Base-by-base conservation (phyloP, 176 grass and related monocot species). In the Aegilops longissima region DNA sequence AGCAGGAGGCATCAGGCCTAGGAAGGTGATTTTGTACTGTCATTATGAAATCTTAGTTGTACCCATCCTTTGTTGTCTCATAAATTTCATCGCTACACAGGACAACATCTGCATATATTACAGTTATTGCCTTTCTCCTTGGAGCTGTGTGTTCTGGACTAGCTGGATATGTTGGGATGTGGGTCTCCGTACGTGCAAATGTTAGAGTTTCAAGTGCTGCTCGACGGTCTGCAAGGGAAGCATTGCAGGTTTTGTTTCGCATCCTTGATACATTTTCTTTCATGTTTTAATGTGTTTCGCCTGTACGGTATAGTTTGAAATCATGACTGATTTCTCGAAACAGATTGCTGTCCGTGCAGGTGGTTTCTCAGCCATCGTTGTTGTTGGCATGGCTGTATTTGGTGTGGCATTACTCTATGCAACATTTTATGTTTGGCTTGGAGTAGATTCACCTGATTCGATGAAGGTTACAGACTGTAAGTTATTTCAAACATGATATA, bases 371-470 rank as follows among this genome's bases (percentile, higher is more conserved):
- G 97, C 97, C 66, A 91, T 99, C 85, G 66, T 99, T 69, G 97
- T 99, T 44, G 97, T 99, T 87, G 94, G 97, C 86, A 96, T 99
- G 97, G 97, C 97, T 96, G 97, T 99, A 82, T 94, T 99, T 91
- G 97, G 97, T 70, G 97, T 99, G 39, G 93, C 97, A 14, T 84
- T 99, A 77, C 84, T 99, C n/a, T 99, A 99, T 86, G 80, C 97
- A 77, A 87, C 85, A 88, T 99, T 99, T 87, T 99, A 99, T 91
- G 87, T 92, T 70, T 96, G 88, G 88, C 90, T 99, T 76, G 97
- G 64, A 81, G 92, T 99, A 58, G 97, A 96, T 92, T 90, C 92
- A 62, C 92, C 92, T 85, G 97, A 94, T 82, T 96, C 92, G 66
- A 96, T 99, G 97, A 99, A 94, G 84, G 94, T 96, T 86, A 96